Base-by-base conservation (phyloP, 2,329 filamentous ascomycete genomes). In the Coccinonectria pachysandricola region DNA sequence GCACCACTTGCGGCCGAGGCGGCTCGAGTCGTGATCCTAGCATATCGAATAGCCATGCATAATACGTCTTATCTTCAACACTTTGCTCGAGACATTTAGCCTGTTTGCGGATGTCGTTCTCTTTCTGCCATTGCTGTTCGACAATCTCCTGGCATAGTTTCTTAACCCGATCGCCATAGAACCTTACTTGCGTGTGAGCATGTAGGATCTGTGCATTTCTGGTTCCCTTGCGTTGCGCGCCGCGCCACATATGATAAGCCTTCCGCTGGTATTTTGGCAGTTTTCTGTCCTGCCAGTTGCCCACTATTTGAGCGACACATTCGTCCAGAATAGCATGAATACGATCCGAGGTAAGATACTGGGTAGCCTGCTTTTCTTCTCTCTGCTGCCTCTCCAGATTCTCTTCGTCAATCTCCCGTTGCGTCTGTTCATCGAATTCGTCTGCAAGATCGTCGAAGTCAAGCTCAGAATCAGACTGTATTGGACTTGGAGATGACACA, bases 11-110 rank as follows among this genome's bases (percentile, higher is more conserved):
- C 8, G 46, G 46, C 26, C 56, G 62, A 3, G 57, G 50, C 1
- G 64, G 62, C 23, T 54, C 53, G 9, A 30, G 22, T 5, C 54
- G 57, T 11, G 56, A 57, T 19, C 53, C 51, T 4, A 75, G 53
- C 13, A 68, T 39, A 6, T 49, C 37, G n/a, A 68, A 56, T 3
- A 59, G 46, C 69, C 70, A 78, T 6, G 46, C 43, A 7, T 64
- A 48, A 19, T 69, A 52, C 42, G 77, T 59, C 24, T 69, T 67
- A 28, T 79, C 67, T 18, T 71, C 65, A 1, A 94, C 54, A 4
- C 65, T 84, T 4, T 62, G 57, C 32, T 88, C 75, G 28, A 93
- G 56, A 18, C 57, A 65, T 8, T 56, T 52, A 24, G 75, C 74
- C 40, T 74, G 69, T 5, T 53, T 56, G 14, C 60, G 54, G 9